Evolutionary conservation across 164 flowering plant genomes (phyloP).

Genomic region (Piper betle): DNA sequence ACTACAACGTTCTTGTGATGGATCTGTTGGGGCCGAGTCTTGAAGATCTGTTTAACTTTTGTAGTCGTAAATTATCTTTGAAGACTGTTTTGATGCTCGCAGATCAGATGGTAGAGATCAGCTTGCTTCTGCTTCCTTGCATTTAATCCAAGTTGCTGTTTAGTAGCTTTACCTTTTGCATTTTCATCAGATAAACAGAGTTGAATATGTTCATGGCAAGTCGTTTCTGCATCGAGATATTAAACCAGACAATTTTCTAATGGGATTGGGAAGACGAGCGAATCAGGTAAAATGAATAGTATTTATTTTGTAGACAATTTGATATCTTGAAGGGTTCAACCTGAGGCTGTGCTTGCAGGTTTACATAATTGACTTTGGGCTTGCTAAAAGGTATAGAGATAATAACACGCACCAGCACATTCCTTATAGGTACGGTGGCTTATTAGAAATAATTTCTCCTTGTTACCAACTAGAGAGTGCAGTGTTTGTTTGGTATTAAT

Average conservation of each 20-base stretch:
- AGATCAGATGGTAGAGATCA: constrained; percentile 64
- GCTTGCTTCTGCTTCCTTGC: background rate
- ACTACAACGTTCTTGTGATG: constrained; percentile 84
- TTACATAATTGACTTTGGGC: constrained; percentile 48
- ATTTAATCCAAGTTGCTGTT: background rate
- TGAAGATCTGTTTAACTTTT: constrained; percentile 88
- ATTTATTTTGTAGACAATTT: background rate
- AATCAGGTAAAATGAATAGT: constrained; percentile 42
- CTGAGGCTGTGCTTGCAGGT: constrained; percentile 24
- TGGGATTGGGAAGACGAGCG: constrained; percentile 87
- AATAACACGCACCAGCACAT: constrained; percentile 47
- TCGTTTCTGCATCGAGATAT: constrained; percentile 79
- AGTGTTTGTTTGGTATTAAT: too few relatives aligned
- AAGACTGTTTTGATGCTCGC: constrained; percentile 93
- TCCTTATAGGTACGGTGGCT: constrained; percentile 56
- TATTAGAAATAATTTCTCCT: too few relatives aligned
- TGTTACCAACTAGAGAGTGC: too few relatives aligned
- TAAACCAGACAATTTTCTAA: constrained; percentile 83
- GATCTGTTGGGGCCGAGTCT: constrained; percentile 92
- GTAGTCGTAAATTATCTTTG: constrained; percentile 73
- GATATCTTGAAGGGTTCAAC: background rate
- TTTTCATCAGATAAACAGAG: constrained; percentile 55
- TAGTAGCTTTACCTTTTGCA: background rate
- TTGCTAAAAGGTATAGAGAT: constrained; percentile 58
- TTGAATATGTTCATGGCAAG: constrained; percentile 71